phyloP scores from a whole-genome alignment of 2,329 filamentous ascomycete genomes.

The Leptographium radiaticola region DNA sequence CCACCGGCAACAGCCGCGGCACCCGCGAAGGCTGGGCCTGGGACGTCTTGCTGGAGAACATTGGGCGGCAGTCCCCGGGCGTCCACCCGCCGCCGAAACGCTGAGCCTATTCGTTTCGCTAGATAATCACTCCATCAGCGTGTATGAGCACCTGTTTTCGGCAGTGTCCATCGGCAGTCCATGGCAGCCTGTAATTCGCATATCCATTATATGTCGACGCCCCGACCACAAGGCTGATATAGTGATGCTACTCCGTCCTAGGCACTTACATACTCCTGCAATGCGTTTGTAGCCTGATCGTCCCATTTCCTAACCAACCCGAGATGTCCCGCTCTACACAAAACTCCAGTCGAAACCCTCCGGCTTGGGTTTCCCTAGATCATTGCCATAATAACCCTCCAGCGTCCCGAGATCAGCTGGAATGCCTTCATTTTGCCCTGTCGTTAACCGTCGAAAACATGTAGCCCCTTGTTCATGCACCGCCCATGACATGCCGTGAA shows the following conservation, averaged over 20 bases:
- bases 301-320: neutral
- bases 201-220: too few species aligned
- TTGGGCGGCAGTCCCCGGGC: conserved; percentile 9
- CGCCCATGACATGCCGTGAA: neutral
- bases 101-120: neutral
- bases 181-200: too few species aligned
- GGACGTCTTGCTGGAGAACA: conserved; percentile 17
- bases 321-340: neutral
- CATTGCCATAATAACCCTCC: neutral
- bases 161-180: too few species aligned
- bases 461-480: neutral
- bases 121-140: too few species aligned
- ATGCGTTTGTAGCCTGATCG: too few species aligned
- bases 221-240: too few species aligned
- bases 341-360: neutral
- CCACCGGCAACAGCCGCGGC: conserved; percentile 7
- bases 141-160: neutral
- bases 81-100: neutral
- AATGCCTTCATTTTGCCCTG: neutral
- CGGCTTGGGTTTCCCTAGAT: neutral
- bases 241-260: too few species aligned
- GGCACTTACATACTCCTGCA: too few species aligned
- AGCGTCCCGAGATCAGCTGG: neutral
- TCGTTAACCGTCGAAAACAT: neutral
- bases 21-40: conserved; percentile 23